phyloP scores from a whole-genome alignment of 2,329 filamentous ascomycete species.

The Didymellaceae sp. region DNA sequence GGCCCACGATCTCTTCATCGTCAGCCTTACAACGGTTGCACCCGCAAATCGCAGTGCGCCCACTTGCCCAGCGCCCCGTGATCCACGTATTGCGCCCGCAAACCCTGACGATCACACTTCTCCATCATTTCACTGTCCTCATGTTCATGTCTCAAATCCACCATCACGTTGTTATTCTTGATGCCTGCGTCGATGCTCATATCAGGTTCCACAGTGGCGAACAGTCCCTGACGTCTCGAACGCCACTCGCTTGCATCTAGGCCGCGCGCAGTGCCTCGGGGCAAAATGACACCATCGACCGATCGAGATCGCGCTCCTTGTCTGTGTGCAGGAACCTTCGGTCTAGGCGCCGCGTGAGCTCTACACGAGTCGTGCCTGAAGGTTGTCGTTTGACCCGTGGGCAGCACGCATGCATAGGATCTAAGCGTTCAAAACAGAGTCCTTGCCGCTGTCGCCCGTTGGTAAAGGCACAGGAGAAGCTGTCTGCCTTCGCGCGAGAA shows the following conservation, averaged over 20 bases:
- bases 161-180: not conserved
- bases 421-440: slow-evolving; percentile 9
- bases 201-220: slow-evolving; percentile 14
- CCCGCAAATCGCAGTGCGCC: slow-evolving; percentile 6
- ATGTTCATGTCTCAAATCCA: slow-evolving; percentile 2
- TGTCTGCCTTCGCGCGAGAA: not conserved
- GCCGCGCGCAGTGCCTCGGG: slow-evolving; percentile 8
- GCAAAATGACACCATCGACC: slow-evolving; percentile 19
- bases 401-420: slow-evolving; percentile 7
- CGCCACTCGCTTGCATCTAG: slow-evolving; percentile 19
- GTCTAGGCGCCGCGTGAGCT: slow-evolving; percentile 10
- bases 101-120: slow-evolving; percentile 11
- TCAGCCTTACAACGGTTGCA: slow-evolving; percentile 7
- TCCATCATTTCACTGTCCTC: not conserved
- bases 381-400: slow-evolving; percentile 8
- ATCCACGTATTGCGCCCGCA: slow-evolving; percentile 1
- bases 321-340: slow-evolving; percentile 8
- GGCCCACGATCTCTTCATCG: slow-evolving; percentile 5
- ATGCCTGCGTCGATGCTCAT: not conserved
- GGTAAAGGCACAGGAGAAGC: not conserved
- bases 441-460: slow-evolving; percentile 1
- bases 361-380: slow-evolving; percentile 7
- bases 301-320: slow-evolving; percentile 14
- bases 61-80: slow-evolving; percentile 13
- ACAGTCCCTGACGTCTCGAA: slow-evolving; percentile 6